phyloP scores from a whole-genome alignment of 495 filamentous ascomycete genomes.

The Talaromyces stipitatus region DNA sequence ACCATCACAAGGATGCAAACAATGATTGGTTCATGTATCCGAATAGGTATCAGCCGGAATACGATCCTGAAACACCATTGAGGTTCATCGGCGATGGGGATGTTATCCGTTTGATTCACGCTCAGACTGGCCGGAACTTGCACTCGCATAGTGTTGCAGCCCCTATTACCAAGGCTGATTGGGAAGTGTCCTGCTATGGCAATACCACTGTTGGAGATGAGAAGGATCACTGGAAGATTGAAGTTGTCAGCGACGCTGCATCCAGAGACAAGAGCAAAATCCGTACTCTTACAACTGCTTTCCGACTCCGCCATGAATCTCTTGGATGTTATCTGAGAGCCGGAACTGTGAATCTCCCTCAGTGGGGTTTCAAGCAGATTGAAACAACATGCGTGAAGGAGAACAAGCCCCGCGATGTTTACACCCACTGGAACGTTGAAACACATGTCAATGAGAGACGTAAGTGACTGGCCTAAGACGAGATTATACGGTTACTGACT shows the following conservation, averaged over 20 bases:
- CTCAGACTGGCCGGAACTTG: slow-evolving; percentile 92
- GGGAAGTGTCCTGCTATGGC: slow-evolving; percentile 92
- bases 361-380: slow-evolving; percentile 99
- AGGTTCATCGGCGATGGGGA: slow-evolving; percentile 73
- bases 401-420: slow-evolving; percentile 86
- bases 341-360: slow-evolving; percentile 92
- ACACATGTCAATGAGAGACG: slow-evolving; percentile 88
- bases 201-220: slow-evolving; percentile 96
- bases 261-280: slow-evolving; percentile 79
- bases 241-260: slow-evolving; percentile 83
- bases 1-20: slow-evolving; percentile 98
- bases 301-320: slow-evolving; percentile 75
- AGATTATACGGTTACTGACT: neutral
- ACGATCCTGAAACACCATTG: slow-evolving; percentile 56
- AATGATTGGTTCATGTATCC: slow-evolving; percentile 99
- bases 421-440: slow-evolving; percentile 99
- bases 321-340: slow-evolving; percentile 92
- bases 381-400: slow-evolving; percentile 92
- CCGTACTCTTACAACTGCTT: slow-evolving; percentile 87
- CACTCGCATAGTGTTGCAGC: slow-evolving; percentile 88
- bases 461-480: slow-evolving; percentile 41
- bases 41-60: slow-evolving; percentile 61
- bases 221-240: slow-evolving; percentile 95
- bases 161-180: slow-evolving; percentile 79
- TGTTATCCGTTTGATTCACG: slow-evolving; percentile 81